Evolutionary conservation across 140 eudicot species (phyloP), one percentile per base, ranked within the genome.

Genomic region (Erigeron philadelphicus): DNA sequence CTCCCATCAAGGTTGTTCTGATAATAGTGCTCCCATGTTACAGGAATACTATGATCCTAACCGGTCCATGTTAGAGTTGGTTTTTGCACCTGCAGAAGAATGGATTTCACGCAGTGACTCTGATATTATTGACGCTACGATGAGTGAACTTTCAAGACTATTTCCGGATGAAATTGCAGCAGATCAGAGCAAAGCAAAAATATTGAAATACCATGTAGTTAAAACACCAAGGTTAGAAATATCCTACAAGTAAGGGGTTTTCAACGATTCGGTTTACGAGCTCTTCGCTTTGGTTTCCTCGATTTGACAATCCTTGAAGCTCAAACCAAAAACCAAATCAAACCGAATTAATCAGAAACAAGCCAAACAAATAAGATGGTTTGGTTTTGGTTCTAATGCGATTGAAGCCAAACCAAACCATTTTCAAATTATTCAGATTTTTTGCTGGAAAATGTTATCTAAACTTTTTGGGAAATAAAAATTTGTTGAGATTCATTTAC

Each of bases 11-110:
- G 38, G 38, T 31, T 31, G 38, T 56, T 56, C 16, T 47, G 56
- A 19, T 42, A 25, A 56, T 19, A 48, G 31, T 62, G 40, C 16
- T 53, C 5, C 38, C 7, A 8, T 79, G 61, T 58, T 10, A 77
- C 86, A 91, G 99, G 99, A 94, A 84, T 94, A 94, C 75, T 89
- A 89, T 59, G 79, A 84, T 76, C 99, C 99, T 31, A 83, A 89
- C 53, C 71, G 75, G 65, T 94, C 99, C 19, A 94, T 89, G 99
- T 82, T 94, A 87, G 99, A 94, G 70, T 79, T 94, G 80, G 97
- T 94, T n/a, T 94, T 94, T 81, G 99, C 99, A 53, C 99, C 99
- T n/a, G 99, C 99, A 64, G 97, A 94, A 70, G 97, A 87, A 77
- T 94, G 97, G 99, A 87, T 94, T 41, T 82, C 99, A 9, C 77